phyloP scores from a whole-genome alignment of 805 yeast genomes.

The Starmera amethionina region DNA sequence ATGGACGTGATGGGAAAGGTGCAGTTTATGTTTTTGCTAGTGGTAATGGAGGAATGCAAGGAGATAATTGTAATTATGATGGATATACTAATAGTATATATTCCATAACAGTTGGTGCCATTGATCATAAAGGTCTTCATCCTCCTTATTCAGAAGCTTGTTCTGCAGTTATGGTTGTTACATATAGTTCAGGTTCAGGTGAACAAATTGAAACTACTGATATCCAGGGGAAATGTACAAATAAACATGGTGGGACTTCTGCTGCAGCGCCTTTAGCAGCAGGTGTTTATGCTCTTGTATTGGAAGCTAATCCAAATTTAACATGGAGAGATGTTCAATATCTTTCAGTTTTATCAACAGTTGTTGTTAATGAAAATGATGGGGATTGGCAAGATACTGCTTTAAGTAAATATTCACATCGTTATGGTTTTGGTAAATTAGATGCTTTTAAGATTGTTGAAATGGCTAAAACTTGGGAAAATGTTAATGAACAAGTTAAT shows the following conservation, averaged over 20 bases:
- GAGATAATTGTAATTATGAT: constrained; percentile 92
- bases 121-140: constrained; percentile 78
- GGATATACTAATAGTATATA: constrained; percentile 95
- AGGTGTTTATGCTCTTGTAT: constrained; percentile 79
- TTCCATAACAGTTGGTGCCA: constrained; percentile 90
- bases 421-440: constrained; percentile 85
- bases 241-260: constrained; percentile 88
- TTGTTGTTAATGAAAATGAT: constrained; percentile 55
- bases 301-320: constrained; percentile 75
- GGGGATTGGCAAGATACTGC: constrained; percentile 69
- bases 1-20: constrained; percentile 77
- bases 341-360: constrained; percentile 61
- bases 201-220: constrained; percentile 88
- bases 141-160: constrained; percentile 91
- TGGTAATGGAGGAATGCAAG: constrained; percentile 81
- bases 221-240: constrained; percentile 57
- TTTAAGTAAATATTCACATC: constrained; percentile 65
- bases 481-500: constrained; percentile 92
- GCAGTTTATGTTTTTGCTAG: constrained; percentile 90
- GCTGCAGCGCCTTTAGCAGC: constrained; percentile 99
- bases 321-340: constrained; percentile 97
- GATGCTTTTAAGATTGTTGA: constrained; percentile 74
- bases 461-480: constrained; percentile 64
- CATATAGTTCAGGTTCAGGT: constrained; percentile 86
- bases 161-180: constrained; percentile 88